phyloP scores from a whole-genome alignment of 495 filamentous ascomycete species.

The Friedmanniomyces endolithicus region DNA sequence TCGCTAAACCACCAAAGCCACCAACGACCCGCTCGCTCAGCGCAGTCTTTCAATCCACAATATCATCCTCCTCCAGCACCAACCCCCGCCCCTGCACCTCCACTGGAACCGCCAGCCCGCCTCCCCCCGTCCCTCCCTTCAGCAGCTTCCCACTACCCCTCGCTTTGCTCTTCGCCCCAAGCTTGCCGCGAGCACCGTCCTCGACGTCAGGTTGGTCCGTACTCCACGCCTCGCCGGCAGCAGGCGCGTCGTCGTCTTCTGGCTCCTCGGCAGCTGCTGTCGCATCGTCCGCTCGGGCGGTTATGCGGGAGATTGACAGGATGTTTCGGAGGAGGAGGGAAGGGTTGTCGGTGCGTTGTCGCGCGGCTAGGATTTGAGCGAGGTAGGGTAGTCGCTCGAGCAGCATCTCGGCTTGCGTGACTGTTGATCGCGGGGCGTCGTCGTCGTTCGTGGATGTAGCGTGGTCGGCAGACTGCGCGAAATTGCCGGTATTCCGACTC shows the following conservation, averaged over 20 bases:
- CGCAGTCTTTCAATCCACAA: slow-evolving; percentile 71
- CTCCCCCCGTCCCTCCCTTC: slow-evolving; percentile 5
- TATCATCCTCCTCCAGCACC: slow-evolving; percentile 88
- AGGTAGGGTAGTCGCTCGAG: slow-evolving; percentile 81
- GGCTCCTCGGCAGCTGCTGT: slow-evolving; percentile 31
- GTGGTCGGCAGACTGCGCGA: background rate
- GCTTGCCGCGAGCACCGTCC: background rate
- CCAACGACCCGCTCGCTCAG: too few relatives aligned
- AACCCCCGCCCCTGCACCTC: slow-evolving; percentile 48
- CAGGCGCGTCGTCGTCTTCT: slow-evolving; percentile 32
- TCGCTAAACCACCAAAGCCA: too few relatives aligned
- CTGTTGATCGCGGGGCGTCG: slow-evolving; percentile 4
- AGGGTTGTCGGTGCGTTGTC: slow-evolving; percentile 14
- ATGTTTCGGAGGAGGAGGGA: slow-evolving; percentile 38
- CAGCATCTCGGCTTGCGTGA: slow-evolving; percentile 51
- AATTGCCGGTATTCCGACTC: slow-evolving; percentile 16
- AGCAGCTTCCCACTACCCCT: background rate
- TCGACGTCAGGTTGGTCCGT: slow-evolving; percentile 35
- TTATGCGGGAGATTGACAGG: slow-evolving; percentile 59
- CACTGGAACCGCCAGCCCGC: slow-evolving; percentile 20
- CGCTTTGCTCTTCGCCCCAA: slow-evolving; percentile 6
- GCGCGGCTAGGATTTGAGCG: slow-evolving; percentile 42
- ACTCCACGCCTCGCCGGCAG: slow-evolving; percentile 37
- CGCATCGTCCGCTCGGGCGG: slow-evolving; percentile 25
- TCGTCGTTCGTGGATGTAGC: background rate